phyloP scores from a whole-genome alignment of 257 asterid species.

The Pogostemon cablin region DNA sequence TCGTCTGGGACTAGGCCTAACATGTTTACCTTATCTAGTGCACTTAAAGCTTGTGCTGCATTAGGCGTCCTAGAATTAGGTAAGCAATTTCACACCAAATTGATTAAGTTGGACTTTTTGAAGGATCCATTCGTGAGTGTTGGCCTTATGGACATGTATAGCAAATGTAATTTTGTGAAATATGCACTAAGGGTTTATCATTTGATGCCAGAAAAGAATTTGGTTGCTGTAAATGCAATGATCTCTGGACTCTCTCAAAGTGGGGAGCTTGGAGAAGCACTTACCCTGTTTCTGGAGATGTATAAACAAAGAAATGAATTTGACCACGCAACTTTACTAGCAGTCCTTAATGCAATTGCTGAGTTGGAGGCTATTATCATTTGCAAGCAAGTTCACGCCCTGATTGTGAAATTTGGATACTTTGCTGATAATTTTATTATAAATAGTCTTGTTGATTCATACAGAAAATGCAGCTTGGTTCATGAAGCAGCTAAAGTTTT shows the following conservation, averaged over 20 bases:
- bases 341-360: conserved; percentile 62
- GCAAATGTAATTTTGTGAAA: conserved; percentile 56
- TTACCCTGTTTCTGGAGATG: conserved; percentile 55
- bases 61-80: conserved; percentile 54
- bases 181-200: conserved; percentile 51
- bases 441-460: conserved; percentile 66
- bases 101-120: conserved; percentile 51
- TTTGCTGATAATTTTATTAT: conserved; percentile 53
- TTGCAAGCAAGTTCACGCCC: conserved; percentile 64
- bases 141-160: conserved; percentile 75
- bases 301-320: conserved; percentile 44
- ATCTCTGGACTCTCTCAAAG: conserved; percentile 59
- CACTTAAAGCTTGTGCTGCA: conserved; percentile 74
- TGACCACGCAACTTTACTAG: conserved; percentile 64
- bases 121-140: conserved; percentile 63
- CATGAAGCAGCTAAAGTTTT: conserved; percentile 61
- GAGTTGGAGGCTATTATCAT: conserved; percentile 37
- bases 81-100: conserved; percentile 55
- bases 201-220: conserved; percentile 53
- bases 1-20: conserved; percentile 57
- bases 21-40: conserved; percentile 77
- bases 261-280: conserved; percentile 53
- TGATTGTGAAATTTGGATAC: conserved; percentile 63
- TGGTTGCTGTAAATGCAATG: conserved; percentile 65
- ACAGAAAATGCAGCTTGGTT: conserved; percentile 56